These are phyloP conservation scores for Cardamine occulta DNA, from an alignment of 345 rosid species.

Conservation along the genomic window DNA sequence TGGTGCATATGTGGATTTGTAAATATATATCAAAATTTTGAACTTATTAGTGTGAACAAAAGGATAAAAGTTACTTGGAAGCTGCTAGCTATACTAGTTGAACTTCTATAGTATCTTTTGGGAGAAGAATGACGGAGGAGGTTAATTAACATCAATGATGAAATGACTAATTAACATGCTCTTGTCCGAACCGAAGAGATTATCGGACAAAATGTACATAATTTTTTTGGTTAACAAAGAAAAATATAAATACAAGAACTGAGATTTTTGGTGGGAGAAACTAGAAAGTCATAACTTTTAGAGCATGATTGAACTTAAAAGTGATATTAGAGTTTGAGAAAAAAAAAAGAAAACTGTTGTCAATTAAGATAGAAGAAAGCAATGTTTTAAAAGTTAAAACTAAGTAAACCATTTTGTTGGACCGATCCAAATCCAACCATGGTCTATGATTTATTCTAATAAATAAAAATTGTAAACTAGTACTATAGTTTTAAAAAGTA, in stretches of 20 bases:
- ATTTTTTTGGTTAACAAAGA: not conserved
- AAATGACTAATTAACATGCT: not conserved
- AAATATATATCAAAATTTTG: not conserved
- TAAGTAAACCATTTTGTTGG: not conserved
- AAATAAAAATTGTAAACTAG: not conserved
- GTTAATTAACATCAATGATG: not conserved
- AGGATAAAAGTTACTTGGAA: not conserved
- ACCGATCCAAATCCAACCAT: not conserved
- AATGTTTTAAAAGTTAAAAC: not conserved
- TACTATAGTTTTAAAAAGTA: too few relatives aligned
- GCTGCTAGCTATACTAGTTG: not conserved
- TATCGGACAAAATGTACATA: not conserved
- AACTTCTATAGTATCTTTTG: not conserved
- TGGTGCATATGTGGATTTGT: not conserved
- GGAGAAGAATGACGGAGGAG: not conserved
- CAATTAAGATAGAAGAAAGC: not conserved
- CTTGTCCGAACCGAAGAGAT: not conserved
- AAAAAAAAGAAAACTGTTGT: not conserved
- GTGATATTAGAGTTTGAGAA: not conserved
- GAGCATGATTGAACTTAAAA: constrained; percentile 17
- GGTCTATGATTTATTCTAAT: not conserved
- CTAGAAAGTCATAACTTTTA: not conserved
- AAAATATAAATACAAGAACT: not conserved
- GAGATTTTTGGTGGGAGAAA: not conserved
- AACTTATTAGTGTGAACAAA: not conserved